phyloP scores from a whole-genome alignment of 805 yeast genomes.

The Metschnikowia baotianmanensis region DNA sequence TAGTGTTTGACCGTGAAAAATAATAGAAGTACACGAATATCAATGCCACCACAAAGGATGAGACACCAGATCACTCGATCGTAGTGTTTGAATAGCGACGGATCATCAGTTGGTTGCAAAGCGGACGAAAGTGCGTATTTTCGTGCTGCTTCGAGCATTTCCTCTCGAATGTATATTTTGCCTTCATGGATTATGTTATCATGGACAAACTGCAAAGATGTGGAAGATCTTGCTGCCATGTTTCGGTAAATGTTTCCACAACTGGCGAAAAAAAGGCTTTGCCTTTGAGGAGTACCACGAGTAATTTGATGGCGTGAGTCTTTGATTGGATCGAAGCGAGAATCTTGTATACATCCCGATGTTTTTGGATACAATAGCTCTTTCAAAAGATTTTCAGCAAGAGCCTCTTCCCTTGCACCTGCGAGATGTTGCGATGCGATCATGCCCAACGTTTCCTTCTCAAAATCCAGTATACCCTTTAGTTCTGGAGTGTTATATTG shows the following conservation, averaged over 20 bases:
- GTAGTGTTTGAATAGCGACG: slow-evolving; percentile 10
- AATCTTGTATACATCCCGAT: too few relatives aligned
- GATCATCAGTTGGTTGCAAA: slow-evolving; percentile 15
- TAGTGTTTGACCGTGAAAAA: slow-evolving; percentile 12
- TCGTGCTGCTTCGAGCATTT: slow-evolving; percentile 13
- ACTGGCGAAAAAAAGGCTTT: slow-evolving; percentile 11
- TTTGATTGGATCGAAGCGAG: neutral
- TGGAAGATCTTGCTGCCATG: slow-evolving; percentile 5
- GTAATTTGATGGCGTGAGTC: neutral
- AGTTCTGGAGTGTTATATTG: neutral
- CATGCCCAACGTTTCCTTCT: slow-evolving; percentile 11
- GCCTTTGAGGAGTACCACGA: slow-evolving; percentile 6
- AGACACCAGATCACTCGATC: slow-evolving; percentile 19
- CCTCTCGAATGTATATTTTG: slow-evolving; percentile 1
- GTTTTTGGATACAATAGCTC: slow-evolving; percentile 9
- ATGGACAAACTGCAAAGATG: neutral
- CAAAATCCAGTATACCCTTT: slow-evolving; percentile 13
- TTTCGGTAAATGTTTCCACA: slow-evolving; percentile 13
- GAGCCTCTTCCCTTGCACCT: neutral
- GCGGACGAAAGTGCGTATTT: slow-evolving; percentile 16
- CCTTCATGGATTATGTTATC: neutral
- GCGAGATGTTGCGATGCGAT: slow-evolving; percentile 10
- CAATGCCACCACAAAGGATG: slow-evolving; percentile 15
- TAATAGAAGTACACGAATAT: slow-evolving; percentile 6
- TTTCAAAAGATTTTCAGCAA: slow-evolving; percentile 7